These are phyloP conservation scores for Sporothrix phasma DNA, from an alignment of 2,329 filamentous ascomycete species.

Conservation along the genomic window DNA sequence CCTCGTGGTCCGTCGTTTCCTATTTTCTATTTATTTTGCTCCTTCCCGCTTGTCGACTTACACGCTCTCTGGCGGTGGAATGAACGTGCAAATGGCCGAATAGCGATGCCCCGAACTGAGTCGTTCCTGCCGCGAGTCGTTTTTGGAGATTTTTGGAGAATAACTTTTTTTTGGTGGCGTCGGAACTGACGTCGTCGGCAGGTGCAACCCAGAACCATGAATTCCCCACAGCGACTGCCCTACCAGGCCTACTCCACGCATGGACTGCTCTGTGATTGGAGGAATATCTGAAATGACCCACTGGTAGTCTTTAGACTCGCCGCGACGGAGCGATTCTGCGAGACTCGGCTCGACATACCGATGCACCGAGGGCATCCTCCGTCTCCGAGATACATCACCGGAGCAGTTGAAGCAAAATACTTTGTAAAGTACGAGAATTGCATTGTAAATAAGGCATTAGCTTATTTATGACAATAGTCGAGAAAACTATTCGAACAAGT, in stretches of 20 bases:
- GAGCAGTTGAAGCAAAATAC: too few relatives aligned
- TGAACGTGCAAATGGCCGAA: neutral
- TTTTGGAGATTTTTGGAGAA: slow-evolving; percentile 3
- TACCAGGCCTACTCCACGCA: neutral
- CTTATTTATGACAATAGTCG: too few relatives aligned
- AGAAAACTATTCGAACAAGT: too few relatives aligned
- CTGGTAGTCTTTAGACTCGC: neutral
- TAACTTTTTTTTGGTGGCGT: neutral
- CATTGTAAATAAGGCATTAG: too few relatives aligned
- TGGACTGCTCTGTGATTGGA: slow-evolving; percentile 2
- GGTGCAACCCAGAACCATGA: neutral
- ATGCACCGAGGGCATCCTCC: neutral
- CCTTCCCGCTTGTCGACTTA: neutral
- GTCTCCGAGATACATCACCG: neutral
- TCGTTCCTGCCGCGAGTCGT: neutral
- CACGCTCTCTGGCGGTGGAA: neutral
- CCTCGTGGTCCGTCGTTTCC: neutral
- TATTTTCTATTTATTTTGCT: neutral
- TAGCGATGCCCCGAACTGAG: slow-evolving; percentile 2
- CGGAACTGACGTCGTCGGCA: neutral
- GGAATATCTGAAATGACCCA: slow-evolving; percentile 2
- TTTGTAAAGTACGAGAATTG: too few relatives aligned
- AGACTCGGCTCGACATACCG: slow-evolving; percentile 1
- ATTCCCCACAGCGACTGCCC: neutral
- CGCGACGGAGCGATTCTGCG: slow-evolving; percentile 2